Evolutionary conservation across 192 early-diverging fungal genomes (phyloP).

Genomic region (Pecoramyces ruminantium): DNA sequence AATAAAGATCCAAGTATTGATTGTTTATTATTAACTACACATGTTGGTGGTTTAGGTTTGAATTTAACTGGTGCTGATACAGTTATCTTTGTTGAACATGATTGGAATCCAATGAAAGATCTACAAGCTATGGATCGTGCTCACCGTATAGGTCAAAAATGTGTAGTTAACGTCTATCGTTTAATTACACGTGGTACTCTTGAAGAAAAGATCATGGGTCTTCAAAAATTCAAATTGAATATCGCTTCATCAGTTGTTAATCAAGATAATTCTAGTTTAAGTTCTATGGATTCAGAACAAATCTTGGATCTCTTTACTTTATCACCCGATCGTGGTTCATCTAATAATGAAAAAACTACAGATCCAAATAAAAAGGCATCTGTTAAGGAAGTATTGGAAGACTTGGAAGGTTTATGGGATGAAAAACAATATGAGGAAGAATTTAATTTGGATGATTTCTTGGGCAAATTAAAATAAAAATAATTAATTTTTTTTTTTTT

Average conservation of each 20-base stretch:
- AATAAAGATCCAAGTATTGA: constrained; percentile 93
- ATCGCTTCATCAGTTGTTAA: constrained; percentile 91
- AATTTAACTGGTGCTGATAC: constrained; percentile 97
- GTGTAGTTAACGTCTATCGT: constrained; percentile 93
- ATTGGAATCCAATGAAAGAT: constrained; percentile 99
- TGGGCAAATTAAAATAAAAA: too few relatives aligned
- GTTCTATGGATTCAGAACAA: constrained; percentile 90
- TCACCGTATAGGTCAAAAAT: constrained; percentile 95
- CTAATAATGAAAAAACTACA: too few relatives aligned
- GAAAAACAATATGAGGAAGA: too few relatives aligned
- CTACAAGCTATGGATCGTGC: constrained; percentile 98
- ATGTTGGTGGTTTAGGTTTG: constrained; percentile 92
- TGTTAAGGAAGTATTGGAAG: constrained; percentile 51
- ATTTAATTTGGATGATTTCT: too few relatives aligned
- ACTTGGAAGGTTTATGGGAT: constrained; percentile 76
- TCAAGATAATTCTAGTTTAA: constrained; percentile 83
- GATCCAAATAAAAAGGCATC: constrained; percentile 37
- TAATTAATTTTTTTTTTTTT: too few relatives aligned
- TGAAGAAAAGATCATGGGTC: constrained; percentile 98
- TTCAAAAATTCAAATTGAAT: constrained; percentile 96
- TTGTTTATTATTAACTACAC: constrained; percentile 82
- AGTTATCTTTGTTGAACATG: constrained; percentile 97
- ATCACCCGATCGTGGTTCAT: background rate
- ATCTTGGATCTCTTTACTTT: constrained; percentile 83
- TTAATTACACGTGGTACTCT: constrained; percentile 87